Base-by-base conservation (phyloP, 169 alveolate genomes). In the Plasmodium vivax region DNA sequence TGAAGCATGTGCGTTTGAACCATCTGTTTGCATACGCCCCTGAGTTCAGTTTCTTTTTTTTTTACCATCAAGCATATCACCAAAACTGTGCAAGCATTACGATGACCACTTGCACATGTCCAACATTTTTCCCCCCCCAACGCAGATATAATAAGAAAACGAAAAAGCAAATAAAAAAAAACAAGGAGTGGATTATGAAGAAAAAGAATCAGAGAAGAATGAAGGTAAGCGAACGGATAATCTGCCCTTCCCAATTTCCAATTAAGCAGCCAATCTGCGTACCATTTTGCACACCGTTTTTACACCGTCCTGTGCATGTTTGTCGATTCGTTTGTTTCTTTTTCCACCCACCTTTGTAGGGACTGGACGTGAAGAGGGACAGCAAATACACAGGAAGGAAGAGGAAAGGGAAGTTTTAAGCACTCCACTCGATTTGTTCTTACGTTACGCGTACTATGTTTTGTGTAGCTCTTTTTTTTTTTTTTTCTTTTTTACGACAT, bases 301-400 rank as follows among this genome's bases (percentile, higher is more conserved):
- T 36, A 45, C 36, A 32, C 36, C 12, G 32, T 2, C 68, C 32
- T 87, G 47, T 77, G 41, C 43, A 34, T 84, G 12, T 54, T 5
- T 77, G n/a, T 62, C 23, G 12, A 14, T 36, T 95, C 32, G 12
- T 41, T 58, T 82, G n/a, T 92, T 58, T 47, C 6, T 85, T 19
- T 34, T 71, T n/a, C 51, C 9, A n/a, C 19, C 6, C 75, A 16
- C 34, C 41, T 38, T 27, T 87, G 12, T 90, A 96, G 96, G 99
- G 99, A 12, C 95, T 97, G 87, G 97, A 97, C 38, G 99, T 98
- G 14, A 97, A 99, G 81, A 98, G 99, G 38, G 99, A 98, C 93
- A 97, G 99, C 43, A 98, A 98, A 93, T 99, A 98, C 85, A 98
- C 99, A 51, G 99, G 99, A 54, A 97, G 99, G 93, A 98, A 96